Evolutionary conservation across 345 rosid genomes (phyloP).

Genomic region (Lagerstroemia speciosa): DNA sequence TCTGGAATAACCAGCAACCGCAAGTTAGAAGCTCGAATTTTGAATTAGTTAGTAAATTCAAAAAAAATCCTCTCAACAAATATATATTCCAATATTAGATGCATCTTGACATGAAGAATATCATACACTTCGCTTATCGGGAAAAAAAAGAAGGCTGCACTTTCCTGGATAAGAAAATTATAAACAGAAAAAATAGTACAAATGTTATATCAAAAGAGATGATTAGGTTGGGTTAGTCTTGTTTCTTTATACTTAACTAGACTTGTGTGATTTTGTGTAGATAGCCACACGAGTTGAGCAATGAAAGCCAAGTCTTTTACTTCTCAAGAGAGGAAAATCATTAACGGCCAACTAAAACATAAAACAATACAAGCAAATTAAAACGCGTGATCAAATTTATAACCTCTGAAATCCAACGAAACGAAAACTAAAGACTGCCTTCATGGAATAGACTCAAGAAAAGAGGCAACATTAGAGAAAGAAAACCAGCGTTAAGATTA

Average conservation of each 20-base stretch:
- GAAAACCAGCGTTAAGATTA: not conserved
- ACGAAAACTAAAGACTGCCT: not conserved
- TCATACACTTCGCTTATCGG: not conserved
- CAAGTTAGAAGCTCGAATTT: not conserved
- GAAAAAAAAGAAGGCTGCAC: too few species aligned
- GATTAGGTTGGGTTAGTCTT: too few species aligned
- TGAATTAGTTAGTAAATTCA: not conserved
- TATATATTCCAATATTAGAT: not conserved
- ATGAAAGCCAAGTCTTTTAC: too few species aligned
- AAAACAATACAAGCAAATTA: not conserved
- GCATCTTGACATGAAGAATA: not conserved
- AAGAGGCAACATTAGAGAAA: not conserved
- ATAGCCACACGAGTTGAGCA: too few species aligned
- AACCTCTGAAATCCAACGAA: not conserved
- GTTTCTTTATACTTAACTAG: too few species aligned
- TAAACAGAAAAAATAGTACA: too few species aligned
- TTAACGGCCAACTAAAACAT: not conserved
- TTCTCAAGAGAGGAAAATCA: too few species aligned
- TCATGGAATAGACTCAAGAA: not conserved
- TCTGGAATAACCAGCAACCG: constrained; percentile 28
- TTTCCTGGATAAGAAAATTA: not conserved
- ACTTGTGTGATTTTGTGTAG: too few species aligned
- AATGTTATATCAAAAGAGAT: too few species aligned
- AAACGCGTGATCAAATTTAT: not conserved
- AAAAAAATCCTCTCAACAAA: not conserved